These are phyloP conservation scores for Papiliotrema laurentii DNA, from an alignment of 1,284 basidiomycete species.

Conservation along the genomic window DNA sequence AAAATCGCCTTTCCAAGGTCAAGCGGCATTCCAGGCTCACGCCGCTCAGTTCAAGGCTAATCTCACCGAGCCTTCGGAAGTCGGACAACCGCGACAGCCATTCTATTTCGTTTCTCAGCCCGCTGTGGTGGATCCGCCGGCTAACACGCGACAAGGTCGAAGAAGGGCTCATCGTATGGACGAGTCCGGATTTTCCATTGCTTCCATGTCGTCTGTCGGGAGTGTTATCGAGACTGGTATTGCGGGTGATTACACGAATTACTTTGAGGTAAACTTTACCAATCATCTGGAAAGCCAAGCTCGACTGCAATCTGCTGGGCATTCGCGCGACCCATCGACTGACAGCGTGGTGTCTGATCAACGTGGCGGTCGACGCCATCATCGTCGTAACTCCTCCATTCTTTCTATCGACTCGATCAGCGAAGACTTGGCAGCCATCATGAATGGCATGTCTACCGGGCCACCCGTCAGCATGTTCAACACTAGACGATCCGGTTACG, in stretches of 20 bases:
- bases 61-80: no score
- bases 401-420: conserved; percentile 48
- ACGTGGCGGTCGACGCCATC: conserved; percentile 9
- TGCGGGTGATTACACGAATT: conserved; percentile 69
- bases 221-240: conserved; percentile 60
- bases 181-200: conserved; percentile 68
- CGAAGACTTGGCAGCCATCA: conserved; percentile 32
- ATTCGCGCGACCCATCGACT: background rate
- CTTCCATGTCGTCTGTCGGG: conserved; percentile 76
- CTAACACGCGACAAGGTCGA: background rate
- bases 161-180: conserved; percentile 32
- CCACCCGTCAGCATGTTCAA: conserved; percentile 70
- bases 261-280: conserved; percentile 53
- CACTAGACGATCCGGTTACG: conserved; percentile 37
- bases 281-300: conserved; percentile 10
- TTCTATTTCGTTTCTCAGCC: conserved; percentile 2
- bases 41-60: conserved; percentile 13
- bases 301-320: no score
- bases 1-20: conserved; percentile 31
- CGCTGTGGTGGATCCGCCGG: background rate
- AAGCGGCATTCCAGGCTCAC: conserved; percentile 35
- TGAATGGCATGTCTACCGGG: conserved; percentile 12
- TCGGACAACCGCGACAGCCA: background rate
- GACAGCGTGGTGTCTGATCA: background rate
- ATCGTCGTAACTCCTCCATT: conserved; percentile 52